phyloP scores from a whole-genome alignment of 345 rosid genomes.

The Eucalyptus camaldulensis region DNA sequence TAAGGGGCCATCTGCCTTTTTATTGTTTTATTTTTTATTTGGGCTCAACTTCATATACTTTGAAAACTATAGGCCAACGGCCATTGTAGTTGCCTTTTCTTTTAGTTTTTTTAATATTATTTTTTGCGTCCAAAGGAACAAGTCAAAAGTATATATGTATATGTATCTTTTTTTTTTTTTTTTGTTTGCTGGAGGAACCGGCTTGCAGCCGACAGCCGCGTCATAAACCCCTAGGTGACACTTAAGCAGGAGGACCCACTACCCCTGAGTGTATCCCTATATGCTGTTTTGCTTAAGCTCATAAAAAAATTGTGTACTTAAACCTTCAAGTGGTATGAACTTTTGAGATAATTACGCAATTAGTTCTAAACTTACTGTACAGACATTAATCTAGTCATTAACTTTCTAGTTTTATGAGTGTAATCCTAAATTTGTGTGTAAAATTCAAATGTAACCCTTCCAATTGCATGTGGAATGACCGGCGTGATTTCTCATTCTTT shows the following conservation, averaged over 20 bases:
- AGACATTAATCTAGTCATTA: background rate
- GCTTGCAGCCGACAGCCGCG: no score
- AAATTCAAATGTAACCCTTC: background rate
- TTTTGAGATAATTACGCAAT: background rate
- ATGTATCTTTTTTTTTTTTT: no score
- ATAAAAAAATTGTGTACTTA: background rate
- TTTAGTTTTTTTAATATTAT: background rate
- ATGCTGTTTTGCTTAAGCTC: background rate
- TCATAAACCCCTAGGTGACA: no score
- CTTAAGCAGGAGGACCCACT: no score
- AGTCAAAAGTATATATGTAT: background rate
- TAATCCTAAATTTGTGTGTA: background rate
- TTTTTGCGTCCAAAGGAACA: background rate
- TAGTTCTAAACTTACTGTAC: background rate
- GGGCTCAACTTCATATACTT: background rate
- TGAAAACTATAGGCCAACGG: background rate
- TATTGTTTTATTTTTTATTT: background rate
- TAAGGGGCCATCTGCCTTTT: background rate
- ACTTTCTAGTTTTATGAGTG: background rate
- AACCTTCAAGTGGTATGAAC: background rate
- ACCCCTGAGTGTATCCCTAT: no score
- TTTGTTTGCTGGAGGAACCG: no score
- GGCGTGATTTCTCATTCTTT: no score
- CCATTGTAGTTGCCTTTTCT: background rate
- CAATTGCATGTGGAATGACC: no score